A percentile compares a stretch with the other conserved stretches of the same genome.
phyloP scores from a whole-genome alignment of 2,329 filamentous ascomycete genomes.

The Gliomastix tumulicola region DNA sequence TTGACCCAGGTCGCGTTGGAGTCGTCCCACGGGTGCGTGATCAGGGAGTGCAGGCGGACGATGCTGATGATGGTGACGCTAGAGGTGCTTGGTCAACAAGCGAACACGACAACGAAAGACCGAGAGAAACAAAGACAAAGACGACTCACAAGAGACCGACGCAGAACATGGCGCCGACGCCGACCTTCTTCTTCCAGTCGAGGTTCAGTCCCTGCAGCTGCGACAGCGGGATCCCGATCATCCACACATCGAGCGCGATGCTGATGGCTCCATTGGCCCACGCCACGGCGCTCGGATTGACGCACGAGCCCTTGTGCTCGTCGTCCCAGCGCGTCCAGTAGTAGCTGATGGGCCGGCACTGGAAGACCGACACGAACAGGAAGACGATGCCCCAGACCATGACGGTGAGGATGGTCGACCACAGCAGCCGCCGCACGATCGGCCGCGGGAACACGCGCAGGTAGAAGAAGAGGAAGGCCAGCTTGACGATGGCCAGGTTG shows the following conservation, averaged over 20 bases:
- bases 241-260: conserved; percentile 44
- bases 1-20: conserved; percentile 25
- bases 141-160: conserved; percentile 40
- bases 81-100: no score
- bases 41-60: conserved; percentile 23
- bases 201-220: conserved; percentile 33
- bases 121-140: no score
- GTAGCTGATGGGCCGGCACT: conserved; percentile 42
- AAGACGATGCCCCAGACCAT: conserved; percentile 31
- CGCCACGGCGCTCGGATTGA: conserved; percentile 38
- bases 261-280: conserved; percentile 47
- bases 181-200: conserved; percentile 39
- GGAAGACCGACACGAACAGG: conserved; percentile 34
- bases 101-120: rapidly evolving
- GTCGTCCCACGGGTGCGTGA: conserved; percentile 17
- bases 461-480: conserved; percentile 48
- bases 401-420: conserved; percentile 31
- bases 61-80: conserved; percentile 30
- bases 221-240: conserved; percentile 41
- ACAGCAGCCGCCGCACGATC: conserved; percentile 29
- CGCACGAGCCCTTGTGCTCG: conserved; percentile 36
- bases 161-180: conserved; percentile 42
- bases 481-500: conserved; percentile 37
- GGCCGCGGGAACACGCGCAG: conserved; percentile 42
- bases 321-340: conserved; percentile 49